Conservation (phyloP, 306 rosid genomes). For the Malus orientalis region DNA sequence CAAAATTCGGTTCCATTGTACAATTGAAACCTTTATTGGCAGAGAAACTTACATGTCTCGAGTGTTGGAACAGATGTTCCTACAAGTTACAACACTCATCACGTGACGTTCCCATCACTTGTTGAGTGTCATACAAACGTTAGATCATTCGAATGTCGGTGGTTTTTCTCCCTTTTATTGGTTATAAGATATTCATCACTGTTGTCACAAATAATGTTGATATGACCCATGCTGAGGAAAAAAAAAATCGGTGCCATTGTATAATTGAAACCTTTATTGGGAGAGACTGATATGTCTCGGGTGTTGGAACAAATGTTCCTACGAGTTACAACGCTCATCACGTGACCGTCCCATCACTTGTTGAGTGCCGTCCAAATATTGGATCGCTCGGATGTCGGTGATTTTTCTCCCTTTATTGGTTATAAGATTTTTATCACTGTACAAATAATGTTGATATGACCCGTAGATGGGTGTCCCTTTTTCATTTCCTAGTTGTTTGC, state of each 20-base stretch:
- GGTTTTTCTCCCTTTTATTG: background rate
- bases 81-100: background rate
- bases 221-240: background rate
- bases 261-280: too few relatives aligned
- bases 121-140: background rate
- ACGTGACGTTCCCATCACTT: background rate
- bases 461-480: background rate
- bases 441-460: background rate
- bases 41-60: background rate
- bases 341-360: background rate
- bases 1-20: too few relatives aligned
- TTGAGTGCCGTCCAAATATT: background rate
- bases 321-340: background rate
- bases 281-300: background rate
- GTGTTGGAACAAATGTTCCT: background rate
- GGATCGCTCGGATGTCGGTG: background rate
- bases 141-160: background rate
- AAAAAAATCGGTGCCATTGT: too few relatives aligned
- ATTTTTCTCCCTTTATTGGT: background rate
- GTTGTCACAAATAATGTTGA: background rate
- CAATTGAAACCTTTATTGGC: too few relatives aligned
- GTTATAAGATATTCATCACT: background rate
- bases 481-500: background rate
- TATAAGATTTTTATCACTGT: background rate
- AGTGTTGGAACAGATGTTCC: background rate